Conservation (phyloP, 1,284 basidiomycete genomes). For the Sanguinoderma infundibulare region DNA sequence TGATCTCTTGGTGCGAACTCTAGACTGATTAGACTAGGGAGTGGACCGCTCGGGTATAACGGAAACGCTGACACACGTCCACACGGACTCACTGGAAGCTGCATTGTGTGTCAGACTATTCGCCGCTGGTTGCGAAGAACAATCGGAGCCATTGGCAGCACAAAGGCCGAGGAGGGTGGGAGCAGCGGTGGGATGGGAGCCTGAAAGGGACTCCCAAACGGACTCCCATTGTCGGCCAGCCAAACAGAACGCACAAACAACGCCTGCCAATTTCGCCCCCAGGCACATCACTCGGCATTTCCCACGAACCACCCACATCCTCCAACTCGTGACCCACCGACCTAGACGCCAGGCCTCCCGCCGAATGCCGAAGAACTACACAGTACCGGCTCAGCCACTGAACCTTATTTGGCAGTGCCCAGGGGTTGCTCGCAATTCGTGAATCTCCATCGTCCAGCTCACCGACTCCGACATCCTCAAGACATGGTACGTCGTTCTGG, state of each 20-base stretch:
- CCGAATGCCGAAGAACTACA: conserved; percentile 35
- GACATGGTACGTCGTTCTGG: conserved; percentile 60
- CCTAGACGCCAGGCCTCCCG: not conserved
- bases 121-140: conserved; percentile 6
- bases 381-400: conserved; percentile 36
- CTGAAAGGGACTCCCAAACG: conserved; percentile 32
- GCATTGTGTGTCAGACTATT: conserved; percentile 2
- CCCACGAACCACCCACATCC: conserved; percentile 17
- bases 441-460: conserved; percentile 29
- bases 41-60: conserved; percentile 3
- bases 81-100: not conserved
- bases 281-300: conserved; percentile 3
- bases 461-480: conserved; percentile 52
- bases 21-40: not conserved
- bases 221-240: conserved; percentile 27
- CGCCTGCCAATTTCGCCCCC: conserved; percentile 23
- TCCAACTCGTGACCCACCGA: not conserved
- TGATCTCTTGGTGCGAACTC: conserved; percentile 11
- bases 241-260: conserved; percentile 23
- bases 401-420: conserved; percentile 37
- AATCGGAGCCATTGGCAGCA: conserved; percentile 20
- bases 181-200: conserved; percentile 7
- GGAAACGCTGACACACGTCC: not conserved
- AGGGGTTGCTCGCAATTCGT: conserved; percentile 20
- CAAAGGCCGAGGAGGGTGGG: conserved; percentile 15